Base-by-base conservation (phyloP, 2,329 filamentous ascomycete genomes). In the Trichoderma sp. region DNA sequence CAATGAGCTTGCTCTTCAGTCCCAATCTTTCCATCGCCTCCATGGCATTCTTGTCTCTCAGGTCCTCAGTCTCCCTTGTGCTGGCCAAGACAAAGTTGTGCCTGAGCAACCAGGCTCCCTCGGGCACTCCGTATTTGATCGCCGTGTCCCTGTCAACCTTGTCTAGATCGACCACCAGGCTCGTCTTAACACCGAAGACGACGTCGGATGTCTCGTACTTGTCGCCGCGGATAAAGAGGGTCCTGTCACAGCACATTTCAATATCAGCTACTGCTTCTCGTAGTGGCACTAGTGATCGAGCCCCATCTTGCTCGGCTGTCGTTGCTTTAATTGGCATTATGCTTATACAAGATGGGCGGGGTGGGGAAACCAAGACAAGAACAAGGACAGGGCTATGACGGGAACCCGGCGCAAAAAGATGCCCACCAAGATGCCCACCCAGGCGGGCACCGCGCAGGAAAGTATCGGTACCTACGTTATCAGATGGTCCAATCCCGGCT, bases 131-230 rank as follows among this genome's bases (percentile, higher is more conserved):
- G 76, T 94, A 92, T 74, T 88, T 82, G 72, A 83, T 79, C 0
- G 90, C 87, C 68, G 84, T 84, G 56, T 84, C 83, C 16, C 55
- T 33, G 40, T 77, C 84, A 61, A 73, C 88, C 82, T 75, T 85
- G 81, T 71, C 84, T 73, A 80, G 81, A 72, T 92, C 90, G 16
- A 93, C 84, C n/a, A 93, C 81, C 14, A 96, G 83, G 33, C 90
- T 92, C 76, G 93, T 85, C 79, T 96, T 97, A 69, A 96, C 92
- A 24, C 93, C 93, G 74, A 96, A 96, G 1, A 96, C 93, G 0
- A 92, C 92, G 76, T 96, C 93, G 0, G 91, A 92, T 0, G 88
- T 92, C 81, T 95, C 92, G 77, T 95, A 96, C 0, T 91, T 91
- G 74, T 95, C 92, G 57, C 89, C 89, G 3, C 91, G 88, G 67